Evolutionary conservation across 2,329 filamentous ascomycete species (phyloP).

Genomic region (Fusarium domesticum): DNA sequence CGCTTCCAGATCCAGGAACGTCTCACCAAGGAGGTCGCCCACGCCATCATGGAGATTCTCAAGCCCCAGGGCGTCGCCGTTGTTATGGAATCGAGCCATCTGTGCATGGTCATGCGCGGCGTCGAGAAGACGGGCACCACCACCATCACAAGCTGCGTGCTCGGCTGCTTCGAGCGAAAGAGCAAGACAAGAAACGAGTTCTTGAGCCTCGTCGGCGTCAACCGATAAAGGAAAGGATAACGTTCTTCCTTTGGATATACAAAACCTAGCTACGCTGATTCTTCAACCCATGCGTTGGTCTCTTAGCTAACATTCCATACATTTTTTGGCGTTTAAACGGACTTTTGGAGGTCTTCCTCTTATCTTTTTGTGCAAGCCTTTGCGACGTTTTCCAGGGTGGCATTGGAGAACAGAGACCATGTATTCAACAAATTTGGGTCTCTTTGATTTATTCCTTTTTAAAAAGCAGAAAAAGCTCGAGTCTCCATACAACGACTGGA

Average conservation of each 20-base stretch:
- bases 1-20: conserved; percentile 94
- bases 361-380: not conserved
- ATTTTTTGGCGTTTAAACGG: conserved; percentile 13
- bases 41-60: conserved; percentile 88
- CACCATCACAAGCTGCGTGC: conserved; percentile 94
- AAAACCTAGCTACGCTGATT: not conserved
- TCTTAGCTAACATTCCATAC: not conserved
- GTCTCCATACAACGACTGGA: not conserved
- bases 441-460: conserved; percentile 10
- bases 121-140: conserved; percentile 85
- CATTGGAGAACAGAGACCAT: conserved; percentile 22
- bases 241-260: not conserved
- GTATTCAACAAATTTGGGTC: conserved; percentile 33
- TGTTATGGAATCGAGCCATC: conserved; percentile 93
- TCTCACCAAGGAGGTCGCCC: conserved; percentile 90
- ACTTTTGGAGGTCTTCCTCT: not conserved
- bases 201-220: conserved; percentile 70
- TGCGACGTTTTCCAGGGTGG: conserved; percentile 6
- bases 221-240: conserved; percentile 31
- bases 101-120: conserved; percentile 99
- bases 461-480: conserved; percentile 8
- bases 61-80: conserved; percentile 94
- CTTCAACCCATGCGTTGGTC: not conserved
- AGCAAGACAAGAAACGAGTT: conserved; percentile 97
- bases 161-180: conserved; percentile 90